Conservation (phyloP, 2,329 filamentous ascomycete genomes). For the Aureobasidium lini region DNA sequence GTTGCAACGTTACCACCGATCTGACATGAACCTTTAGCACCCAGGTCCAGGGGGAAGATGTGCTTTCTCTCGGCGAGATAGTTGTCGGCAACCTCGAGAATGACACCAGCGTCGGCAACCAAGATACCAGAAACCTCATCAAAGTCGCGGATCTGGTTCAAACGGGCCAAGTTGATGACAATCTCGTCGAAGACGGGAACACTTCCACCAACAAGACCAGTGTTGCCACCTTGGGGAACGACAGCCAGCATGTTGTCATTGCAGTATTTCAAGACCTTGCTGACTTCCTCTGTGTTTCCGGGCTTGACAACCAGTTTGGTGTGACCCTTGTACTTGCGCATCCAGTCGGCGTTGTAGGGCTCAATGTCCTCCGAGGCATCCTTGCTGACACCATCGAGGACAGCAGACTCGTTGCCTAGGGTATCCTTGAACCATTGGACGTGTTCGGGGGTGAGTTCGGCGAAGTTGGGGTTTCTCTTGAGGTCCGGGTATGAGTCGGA, state of each 20-base stretch:
- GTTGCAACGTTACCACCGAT: slow-evolving; percentile 94
- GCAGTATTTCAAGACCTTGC: slow-evolving; percentile 86
- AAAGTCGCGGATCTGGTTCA: slow-evolving; percentile 87
- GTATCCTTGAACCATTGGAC: slow-evolving; percentile 74
- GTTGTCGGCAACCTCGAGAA: slow-evolving; percentile 82
- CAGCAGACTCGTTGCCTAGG: slow-evolving; percentile 69
- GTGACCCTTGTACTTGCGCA: slow-evolving; percentile 95
- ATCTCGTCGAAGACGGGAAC: slow-evolving; percentile 98
- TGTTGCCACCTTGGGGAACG: slow-evolving; percentile 95
- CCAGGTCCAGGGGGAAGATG: slow-evolving; percentile 94
- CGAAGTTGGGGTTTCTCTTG: slow-evolving; percentile 70
- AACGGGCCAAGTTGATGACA: slow-evolving; percentile 78
- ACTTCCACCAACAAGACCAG: slow-evolving; percentile 87
- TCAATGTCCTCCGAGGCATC: slow-evolving; percentile 75
- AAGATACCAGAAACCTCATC: slow-evolving; percentile 88
- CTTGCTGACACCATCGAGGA: slow-evolving; percentile 74
- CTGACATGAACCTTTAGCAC: slow-evolving; percentile 93
- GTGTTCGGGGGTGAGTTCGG: slow-evolving; percentile 66
- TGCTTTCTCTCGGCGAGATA: slow-evolving; percentile 75
- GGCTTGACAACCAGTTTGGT: slow-evolving; percentile 82
- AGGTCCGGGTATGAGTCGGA: slow-evolving; percentile 79
- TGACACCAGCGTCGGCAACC: slow-evolving; percentile 82
- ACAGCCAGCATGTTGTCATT: slow-evolving; percentile 88
- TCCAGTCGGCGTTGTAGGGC: slow-evolving; percentile 95
- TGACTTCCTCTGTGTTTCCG: slow-evolving; percentile 76